phyloP scores from a whole-genome alignment of 352 stramenopile species.

The Phytopythium cucurbitacearum region DNA sequence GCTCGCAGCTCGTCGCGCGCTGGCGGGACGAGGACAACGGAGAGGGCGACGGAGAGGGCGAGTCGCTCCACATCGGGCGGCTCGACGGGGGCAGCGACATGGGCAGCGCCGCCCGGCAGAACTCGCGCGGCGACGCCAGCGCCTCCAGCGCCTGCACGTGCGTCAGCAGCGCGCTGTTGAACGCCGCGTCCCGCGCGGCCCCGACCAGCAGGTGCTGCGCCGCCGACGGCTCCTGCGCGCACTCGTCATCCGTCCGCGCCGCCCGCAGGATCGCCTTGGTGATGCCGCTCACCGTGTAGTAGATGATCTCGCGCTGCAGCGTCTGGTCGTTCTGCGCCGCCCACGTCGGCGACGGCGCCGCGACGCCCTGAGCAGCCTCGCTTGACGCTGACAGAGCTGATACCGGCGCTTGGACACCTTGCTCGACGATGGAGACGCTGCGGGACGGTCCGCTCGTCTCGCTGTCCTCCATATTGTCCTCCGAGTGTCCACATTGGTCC shows the following conservation, averaged over 20 bases:
- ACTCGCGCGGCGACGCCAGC: constrained; percentile 42
- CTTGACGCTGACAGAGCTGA: too few relatives aligned
- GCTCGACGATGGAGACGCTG: too few relatives aligned
- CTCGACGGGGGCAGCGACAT: constrained; percentile 8
- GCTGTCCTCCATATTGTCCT: constrained; percentile 19
- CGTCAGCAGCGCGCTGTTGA: constrained; percentile 45
- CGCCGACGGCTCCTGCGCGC: constrained; percentile 13
- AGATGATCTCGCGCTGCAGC: constrained; percentile 79
- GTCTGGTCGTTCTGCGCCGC: constrained; percentile 68
- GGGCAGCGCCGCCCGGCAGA: constrained; percentile 22
- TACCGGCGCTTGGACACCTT: too few relatives aligned
- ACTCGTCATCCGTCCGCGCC: constrained; percentile 16
- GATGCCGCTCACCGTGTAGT: constrained; percentile 78
- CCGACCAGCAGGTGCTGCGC: constrained; percentile 50
- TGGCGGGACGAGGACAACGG: neutral
- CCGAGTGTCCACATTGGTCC: constrained; percentile 4
- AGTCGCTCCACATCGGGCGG: constrained; percentile 15
- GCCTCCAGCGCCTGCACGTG: constrained; percentile 37
- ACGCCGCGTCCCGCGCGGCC: constrained; percentile 41
- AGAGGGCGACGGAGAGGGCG: neutral
- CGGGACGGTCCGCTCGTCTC: neutral
- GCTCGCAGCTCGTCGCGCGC: neutral
- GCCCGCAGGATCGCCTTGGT: constrained; percentile 68
- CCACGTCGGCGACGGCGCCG: constrained; percentile 24
- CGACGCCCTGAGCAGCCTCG: too few relatives aligned